phyloP scores from a whole-genome alignment of 2,329 filamentous ascomycete genomes.

The Coniochaeta sp. region DNA sequence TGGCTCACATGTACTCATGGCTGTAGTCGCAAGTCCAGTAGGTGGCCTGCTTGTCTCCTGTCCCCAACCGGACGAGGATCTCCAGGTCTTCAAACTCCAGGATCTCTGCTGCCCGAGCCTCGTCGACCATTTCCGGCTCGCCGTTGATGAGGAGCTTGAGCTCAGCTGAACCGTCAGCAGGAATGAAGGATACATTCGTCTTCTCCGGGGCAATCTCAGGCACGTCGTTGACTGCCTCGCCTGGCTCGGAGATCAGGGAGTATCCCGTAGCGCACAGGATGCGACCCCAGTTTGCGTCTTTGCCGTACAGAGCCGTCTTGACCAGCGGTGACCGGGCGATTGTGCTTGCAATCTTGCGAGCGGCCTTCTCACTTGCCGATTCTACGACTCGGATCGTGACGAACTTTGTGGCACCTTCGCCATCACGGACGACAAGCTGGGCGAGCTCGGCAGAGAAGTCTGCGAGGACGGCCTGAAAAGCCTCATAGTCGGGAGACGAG shows the following conservation, averaged over 20 bases:
- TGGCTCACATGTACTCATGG: slow-evolving; percentile 61
- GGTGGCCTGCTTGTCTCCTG: slow-evolving; percentile 58
- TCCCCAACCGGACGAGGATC: slow-evolving; percentile 67
- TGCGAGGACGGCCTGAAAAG: slow-evolving; percentile 64
- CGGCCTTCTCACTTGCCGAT: slow-evolving; percentile 60
- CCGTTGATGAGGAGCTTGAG: slow-evolving; percentile 71
- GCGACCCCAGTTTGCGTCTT: slow-evolving; percentile 97
- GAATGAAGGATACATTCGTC: slow-evolving; percentile 74
- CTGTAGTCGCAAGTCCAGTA: slow-evolving; percentile 87
- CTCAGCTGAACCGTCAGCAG: slow-evolving; percentile 68
- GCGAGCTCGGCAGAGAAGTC: slow-evolving; percentile 77
- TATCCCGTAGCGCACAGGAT: slow-evolving; percentile 95
- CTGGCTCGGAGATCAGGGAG: slow-evolving; percentile 53
- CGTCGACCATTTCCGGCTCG: slow-evolving; percentile 73
- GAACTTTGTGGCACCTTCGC: slow-evolving; percentile 97
- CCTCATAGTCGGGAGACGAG: slow-evolving; percentile 55
- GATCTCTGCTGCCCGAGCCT: slow-evolving; percentile 69
- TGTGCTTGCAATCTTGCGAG: slow-evolving; percentile 72
- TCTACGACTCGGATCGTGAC: slow-evolving; percentile 83
- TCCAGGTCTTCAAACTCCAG: slow-evolving; percentile 71
- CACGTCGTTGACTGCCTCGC: slow-evolving; percentile 49
- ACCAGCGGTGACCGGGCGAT: slow-evolving; percentile 91
- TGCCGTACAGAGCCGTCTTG: slow-evolving; percentile 94
- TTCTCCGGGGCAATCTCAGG: slow-evolving; percentile 58
- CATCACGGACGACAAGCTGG: slow-evolving; percentile 89